Conservation (phyloP, 805 yeast species). For the Candida dendrica region DNA sequence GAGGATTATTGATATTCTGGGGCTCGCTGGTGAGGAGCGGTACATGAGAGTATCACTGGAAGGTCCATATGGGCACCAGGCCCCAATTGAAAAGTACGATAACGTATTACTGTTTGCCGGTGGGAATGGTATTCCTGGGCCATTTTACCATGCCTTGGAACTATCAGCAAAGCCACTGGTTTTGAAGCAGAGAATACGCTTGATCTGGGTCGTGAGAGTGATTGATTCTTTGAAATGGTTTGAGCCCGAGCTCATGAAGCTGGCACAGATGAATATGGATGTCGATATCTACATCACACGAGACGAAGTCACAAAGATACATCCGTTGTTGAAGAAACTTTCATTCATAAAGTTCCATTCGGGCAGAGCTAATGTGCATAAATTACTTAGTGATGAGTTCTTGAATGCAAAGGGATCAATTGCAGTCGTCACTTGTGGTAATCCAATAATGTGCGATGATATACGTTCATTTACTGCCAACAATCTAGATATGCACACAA, state of each 20-base stretch:
- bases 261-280: constrained; percentile 31
- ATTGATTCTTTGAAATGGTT: constrained; percentile 44
- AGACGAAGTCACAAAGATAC: constrained; percentile 8
- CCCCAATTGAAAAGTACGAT: constrained; percentile 31
- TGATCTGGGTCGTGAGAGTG: constrained; percentile 61
- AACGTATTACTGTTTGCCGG: constrained; percentile 39
- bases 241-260: constrained; percentile 1
- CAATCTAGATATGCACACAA: constrained; percentile 30
- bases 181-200: constrained; percentile 29
- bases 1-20: constrained; percentile 16
- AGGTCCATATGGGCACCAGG: constrained; percentile 53
- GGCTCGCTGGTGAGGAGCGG: constrained; percentile 16
- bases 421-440: constrained; percentile 60
- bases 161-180: constrained; percentile 16
- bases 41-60: constrained; percentile 38
- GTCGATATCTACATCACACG: constrained; percentile 33
- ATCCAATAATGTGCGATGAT: constrained; percentile 49
- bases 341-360: constrained; percentile 26
- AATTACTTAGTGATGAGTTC: constrained; percentile 30
- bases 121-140: constrained; percentile 49
- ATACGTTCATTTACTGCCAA: constrained; percentile 38
- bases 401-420: constrained; percentile 33
- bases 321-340: background rate
- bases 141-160: constrained; percentile 33
- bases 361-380: constrained; percentile 41